phyloP scores from a whole-genome alignment of 805 yeast genomes.

The Cyberlindnera subsufficiens region DNA sequence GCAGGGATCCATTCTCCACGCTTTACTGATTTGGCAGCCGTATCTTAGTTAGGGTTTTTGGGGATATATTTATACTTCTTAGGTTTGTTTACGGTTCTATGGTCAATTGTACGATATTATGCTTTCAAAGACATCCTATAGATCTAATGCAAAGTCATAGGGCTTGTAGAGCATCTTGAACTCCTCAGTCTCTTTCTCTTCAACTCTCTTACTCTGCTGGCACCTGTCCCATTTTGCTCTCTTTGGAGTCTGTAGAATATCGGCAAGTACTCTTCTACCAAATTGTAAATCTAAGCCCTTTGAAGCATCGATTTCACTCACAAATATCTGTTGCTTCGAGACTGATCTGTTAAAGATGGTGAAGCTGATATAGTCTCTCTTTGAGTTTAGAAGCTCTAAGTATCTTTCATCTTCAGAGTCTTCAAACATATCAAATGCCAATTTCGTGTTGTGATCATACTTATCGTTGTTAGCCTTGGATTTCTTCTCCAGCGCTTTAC shows the following conservation, averaged over 20 bases:
- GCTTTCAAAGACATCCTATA: conserved; percentile 1
- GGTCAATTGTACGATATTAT: neutral
- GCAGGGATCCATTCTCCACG: conserved; percentile 24
- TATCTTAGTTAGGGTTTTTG: neutral
- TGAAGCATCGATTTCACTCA: conserved; percentile 24
- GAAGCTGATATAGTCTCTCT: conserved; percentile 25
- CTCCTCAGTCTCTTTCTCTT: conserved; percentile 52
- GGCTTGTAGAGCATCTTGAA: conserved; percentile 52
- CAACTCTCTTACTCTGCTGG: conserved; percentile 55
- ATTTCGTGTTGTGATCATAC: conserved; percentile 33
- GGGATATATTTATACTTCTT: neutral
- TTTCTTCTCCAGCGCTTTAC: conserved; percentile 39
- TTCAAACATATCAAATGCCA: conserved; percentile 35
- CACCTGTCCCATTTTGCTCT: conserved; percentile 77
- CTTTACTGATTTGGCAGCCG: conserved; percentile 12
- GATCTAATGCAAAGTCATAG: conserved; percentile 43
- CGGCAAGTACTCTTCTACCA: conserved; percentile 75
- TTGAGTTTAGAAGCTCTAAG: conserved; percentile 22
- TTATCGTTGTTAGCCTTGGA: conserved; percentile 41
- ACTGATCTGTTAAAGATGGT: conserved; percentile 29
- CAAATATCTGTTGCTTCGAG: conserved; percentile 24
- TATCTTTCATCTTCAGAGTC: conserved; percentile 23
- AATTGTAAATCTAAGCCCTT: conserved; percentile 68
- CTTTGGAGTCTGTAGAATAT: conserved; percentile 51
- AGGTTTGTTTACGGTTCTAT: neutral